Evolutionary conservation across 192 early-diverging fungal genomes (phyloP), one percentile per base, ranked within the genome.

Genomic region (Rhizoclosmatium sp.): DNA sequence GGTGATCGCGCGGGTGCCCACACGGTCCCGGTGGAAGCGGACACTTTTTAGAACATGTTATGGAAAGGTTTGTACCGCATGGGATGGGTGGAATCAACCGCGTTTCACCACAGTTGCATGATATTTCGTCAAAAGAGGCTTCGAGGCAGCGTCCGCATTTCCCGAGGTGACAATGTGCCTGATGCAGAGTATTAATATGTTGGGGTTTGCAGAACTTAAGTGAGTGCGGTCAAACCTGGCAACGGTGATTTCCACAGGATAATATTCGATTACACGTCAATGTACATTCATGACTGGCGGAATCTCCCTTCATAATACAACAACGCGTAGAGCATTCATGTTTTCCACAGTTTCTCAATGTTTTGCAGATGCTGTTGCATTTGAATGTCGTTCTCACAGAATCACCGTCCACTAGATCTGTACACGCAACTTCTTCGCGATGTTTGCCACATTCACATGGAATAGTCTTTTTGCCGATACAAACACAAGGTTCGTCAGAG

Each of bases 101-200:
- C 73, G 48, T 44, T 10, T 16, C 23, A 39, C 73, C 73, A 46
- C 73, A 75, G 46, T 75, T 75, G 46, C 73, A 75, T 46, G 73
- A 75, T 41, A 75, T 64, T 75, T 75, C 73, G 23, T 75, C 73
- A 47, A 75, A 75, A 0, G 73, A 45, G n/a, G 73, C 73, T 64
- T 64, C 73, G 3, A 75, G 73, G 21, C 73, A 75, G 5, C 73
- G 23, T 12, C 73, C 60, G n/a, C 73, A 75, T 10, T 60, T 12
- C 16, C 73, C 73, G 16, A 60, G 47, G 44, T 75, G 73, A 46
- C 73, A 75, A 9, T 7, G 10, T 7, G 51, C 46, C 73, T 49
- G 41, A 45, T 19, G 39, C 19, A 65, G 16, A 10, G 10, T n/a
- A 10, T 10, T 23, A 65, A 65, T 31, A 0, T 31, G 31, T 0